Evolutionary conservation across 139 green algal genomes (phyloP), one percentile per base, ranked within the genome.

Genomic region (Coccomyxa sp.): DNA sequence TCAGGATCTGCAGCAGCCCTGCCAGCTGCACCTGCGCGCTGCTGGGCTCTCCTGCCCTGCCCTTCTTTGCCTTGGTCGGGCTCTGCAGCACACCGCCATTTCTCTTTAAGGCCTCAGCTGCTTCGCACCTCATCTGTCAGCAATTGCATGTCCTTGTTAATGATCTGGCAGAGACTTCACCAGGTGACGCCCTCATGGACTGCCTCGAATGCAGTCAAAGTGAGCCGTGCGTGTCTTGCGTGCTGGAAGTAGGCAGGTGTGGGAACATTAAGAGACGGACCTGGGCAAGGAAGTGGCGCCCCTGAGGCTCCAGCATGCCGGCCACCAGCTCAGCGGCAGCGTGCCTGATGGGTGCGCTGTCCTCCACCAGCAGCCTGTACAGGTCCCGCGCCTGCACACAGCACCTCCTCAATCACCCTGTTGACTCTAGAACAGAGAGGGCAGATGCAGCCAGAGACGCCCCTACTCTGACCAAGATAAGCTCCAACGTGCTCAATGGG

Each of bases 271-370:
- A n/a, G n/a, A n/a, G 16, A 33, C 31, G 8, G 38, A 82, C 82
- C 75, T 85, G 79, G 0, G 72, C 75, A 8, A 85, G 39, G 33
- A 78, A 58, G 68, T 35, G 38, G 33, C 75, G 50, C 8, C 81
- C 91, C 35, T 86, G 77, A 33, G 90, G 80, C 58, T 86, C 68
- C 55, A 96, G 86, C 79, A 93, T 75, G 38, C 78, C 74, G 16
- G 81, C 83, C 35, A 89, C 90, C 75, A 96, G 86, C 39, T 86
- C 88, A 35, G 91, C 89, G 7, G 86, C 90, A 24, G 91, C 91
- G 39, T 84, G 72, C 2, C 92, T 80, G 16, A 96, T 70, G 14
- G 70, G 73, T 0, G 74, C 39, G 14, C 78, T 82, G 14, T 83
- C 77, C 70, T 94, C 89, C 9, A 77, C 75, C 64, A 95, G 81